Base-by-base conservation (phyloP, 2,329 filamentous ascomycete species). In the Sporothrix dimorphospora region DNA sequence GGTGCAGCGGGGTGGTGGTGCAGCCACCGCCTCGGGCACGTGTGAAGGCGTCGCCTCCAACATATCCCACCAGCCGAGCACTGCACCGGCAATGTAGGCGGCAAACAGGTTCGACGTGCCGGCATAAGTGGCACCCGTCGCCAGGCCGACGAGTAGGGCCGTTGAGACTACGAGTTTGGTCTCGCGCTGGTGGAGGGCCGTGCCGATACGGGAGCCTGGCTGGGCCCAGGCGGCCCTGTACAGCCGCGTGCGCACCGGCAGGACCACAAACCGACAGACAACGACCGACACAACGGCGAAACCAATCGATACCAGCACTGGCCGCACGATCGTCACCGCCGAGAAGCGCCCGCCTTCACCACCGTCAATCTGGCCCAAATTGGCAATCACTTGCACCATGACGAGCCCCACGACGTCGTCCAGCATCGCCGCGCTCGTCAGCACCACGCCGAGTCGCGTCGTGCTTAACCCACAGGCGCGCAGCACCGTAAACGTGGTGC, bases 351-450 rank as follows among this genome's bases (percentile, higher is more conserved):
- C 4, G 2, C 59, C 59, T 27, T 42, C 45, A 24, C 21, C 76
- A 3, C 49, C 76, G 38, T 7, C 9, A 70, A 6, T 34, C 30
- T 34, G 30, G 30, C 80, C 91, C 0, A 95, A 82, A 63, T 89
- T 90, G 0, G 90, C 87, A 27, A 96, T 90, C 61, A 95, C 86
- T 75, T 93, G 88, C 0, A 94, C 90, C 88, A 95, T 91, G 8
- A 94, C 88, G 11, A 95, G 81, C 0, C 92, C 92, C 1, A 92
- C 86, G 0, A 95, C 90, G 80, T 96, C 92, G 78, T 96, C 93
- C 81, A 96, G 88, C 88, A 96, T 92, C 0, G 92, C 93, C 0
- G 92, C 92, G 72, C 88, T 90, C 2, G 88, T 88, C 0, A 94
- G 83, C 0, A 96, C 9, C 81, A 89, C 72, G 82, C 93, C 85